Conservation (phyloP, 2,329 filamentous ascomycete genomes). For the Pseudogymnoascus sp. region DNA sequence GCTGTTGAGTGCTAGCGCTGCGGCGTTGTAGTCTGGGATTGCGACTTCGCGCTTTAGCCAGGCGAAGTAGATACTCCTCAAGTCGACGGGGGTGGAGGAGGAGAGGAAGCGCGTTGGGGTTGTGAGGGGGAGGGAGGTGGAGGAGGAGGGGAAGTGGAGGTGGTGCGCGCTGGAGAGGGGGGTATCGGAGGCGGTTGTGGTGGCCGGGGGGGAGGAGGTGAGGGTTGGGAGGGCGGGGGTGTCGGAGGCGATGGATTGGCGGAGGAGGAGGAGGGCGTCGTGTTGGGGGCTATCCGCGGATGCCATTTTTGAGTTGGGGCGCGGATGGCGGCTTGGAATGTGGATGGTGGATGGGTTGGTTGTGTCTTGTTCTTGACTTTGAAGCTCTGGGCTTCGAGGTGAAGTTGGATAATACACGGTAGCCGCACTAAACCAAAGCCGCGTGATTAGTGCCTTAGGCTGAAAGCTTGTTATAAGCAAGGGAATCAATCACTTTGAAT, state of each 20-base stretch:
- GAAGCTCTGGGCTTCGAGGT: background rate
- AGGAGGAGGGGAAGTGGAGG: constrained; percentile 60
- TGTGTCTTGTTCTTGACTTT: background rate
- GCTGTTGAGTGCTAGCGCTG: constrained; percentile 71
- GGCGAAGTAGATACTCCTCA: constrained; percentile 92
- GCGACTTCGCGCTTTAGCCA: constrained; percentile 89
- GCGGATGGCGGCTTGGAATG: background rate
- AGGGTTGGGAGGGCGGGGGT: constrained; percentile 66
- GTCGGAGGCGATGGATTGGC: constrained; percentile 68
- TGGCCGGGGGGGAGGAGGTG: constrained; percentile 55
- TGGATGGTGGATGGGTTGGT: background rate
- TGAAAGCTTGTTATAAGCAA: background rate
- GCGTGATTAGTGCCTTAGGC: constrained; percentile 1
- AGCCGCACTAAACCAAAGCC: background rate
- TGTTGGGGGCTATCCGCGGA: constrained; percentile 42
- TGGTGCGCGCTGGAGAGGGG: constrained; percentile 70
- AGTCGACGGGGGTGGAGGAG: constrained; percentile 64
- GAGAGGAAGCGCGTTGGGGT: constrained; percentile 80
- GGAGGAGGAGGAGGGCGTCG: constrained; percentile 77
- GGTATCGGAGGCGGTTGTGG: constrained; percentile 38
- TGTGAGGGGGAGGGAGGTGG: constrained; percentile 58
- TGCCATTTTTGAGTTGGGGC: constrained; percentile 40
- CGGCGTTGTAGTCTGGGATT: constrained; percentile 85
- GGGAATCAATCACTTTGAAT: background rate
- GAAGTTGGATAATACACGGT: constrained; percentile 5